Percentiles rank a stretch among this genome's conserved stretches.
These are phyloP conservation scores for Microbotryum lychnidis-dioicae DNA, from an alignment of 1,284 basidiomycete species.

Conservation along the genomic window DNA sequence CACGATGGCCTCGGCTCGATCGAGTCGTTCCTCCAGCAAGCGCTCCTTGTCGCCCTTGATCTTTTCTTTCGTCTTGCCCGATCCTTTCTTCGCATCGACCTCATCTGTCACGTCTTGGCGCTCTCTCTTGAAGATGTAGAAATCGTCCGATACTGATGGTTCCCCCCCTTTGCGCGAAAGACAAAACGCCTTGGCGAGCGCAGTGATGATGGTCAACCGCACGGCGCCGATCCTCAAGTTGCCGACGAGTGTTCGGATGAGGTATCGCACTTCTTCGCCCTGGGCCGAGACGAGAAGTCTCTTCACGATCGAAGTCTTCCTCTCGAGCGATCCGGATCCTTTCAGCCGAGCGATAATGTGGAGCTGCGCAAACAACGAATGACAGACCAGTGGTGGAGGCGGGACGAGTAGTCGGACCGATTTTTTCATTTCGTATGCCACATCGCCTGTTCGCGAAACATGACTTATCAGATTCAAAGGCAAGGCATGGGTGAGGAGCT, in stretches of 20 bases:
- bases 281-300: conserved; percentile 71
- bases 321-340: conserved; percentile 47
- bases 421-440: conserved; percentile 68
- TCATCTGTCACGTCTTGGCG: neutral
- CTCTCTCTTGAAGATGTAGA: neutral
- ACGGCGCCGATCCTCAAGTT: conserved; percentile 78
- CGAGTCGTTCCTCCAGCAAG: conserved; percentile 36
- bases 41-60: conserved; percentile 18
- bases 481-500: neutral
- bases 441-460: conserved; percentile 59
- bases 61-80: conserved; percentile 5
- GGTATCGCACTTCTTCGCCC: conserved; percentile 78
- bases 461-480: conserved; percentile 55
- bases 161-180: conserved; percentile 39
- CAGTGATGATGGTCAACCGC: conserved; percentile 68
- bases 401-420: conserved; percentile 14
- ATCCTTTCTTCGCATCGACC: conserved; percentile 7
- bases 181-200: conserved; percentile 70
- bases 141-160: too few relatives aligned
- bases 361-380: conserved; percentile 18
- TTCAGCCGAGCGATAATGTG: conserved; percentile 19
- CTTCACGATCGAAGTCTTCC: conserved; percentile 71
- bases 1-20: conserved; percentile 46
- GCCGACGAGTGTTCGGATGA: conserved; percentile 70
- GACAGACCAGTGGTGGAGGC: conserved; percentile 22